Evolutionary conservation across 2,329 filamentous ascomycete species (phyloP), one percentile per base, ranked within the genome.

Genomic region (Biscogniauxia mediterranea): DNA sequence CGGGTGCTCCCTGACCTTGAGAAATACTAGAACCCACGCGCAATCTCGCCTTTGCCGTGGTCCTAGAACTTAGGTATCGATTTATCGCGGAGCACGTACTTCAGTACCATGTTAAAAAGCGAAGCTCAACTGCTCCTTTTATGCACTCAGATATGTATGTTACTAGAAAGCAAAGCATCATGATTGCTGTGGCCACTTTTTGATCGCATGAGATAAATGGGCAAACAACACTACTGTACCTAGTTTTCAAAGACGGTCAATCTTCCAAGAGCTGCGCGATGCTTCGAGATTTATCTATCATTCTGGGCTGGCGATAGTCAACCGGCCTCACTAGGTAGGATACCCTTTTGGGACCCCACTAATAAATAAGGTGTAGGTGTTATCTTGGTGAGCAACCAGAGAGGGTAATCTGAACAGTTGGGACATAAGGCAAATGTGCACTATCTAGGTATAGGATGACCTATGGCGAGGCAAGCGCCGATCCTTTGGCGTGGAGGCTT

Each of bases 401-500:
- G 38, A 46, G 38, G 38, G 15, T 11, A 46, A 46, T 46, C 17
- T 15, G 38, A 46, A 46, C 15, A 9, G 5, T 46, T n/a, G 38
- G 28, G 38, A 11, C 38, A 46, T 46, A n/a, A 15, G 38, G 15
- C 11, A 46, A 46, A 17, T 46, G 52, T 54, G 23, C 23, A 54
- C 52, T 25, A n/a, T n/a, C n/a, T n/a, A 53, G 13, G 21, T 11
- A 54, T 25, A 32, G 52, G 25, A 55, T 19, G 28, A 20, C 26
- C 54, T 55, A 55, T 55, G 54, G 32, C 28, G 28, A 38, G 21
- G 28, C 54, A 46, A 38, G 54, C 54, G 54, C 17, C 28, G 54
- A 55, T 55, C 54, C 19, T 52, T 55, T 46, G 54, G 54, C 11
- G 54, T 32, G 54, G n/a, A 55, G 54, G 54, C 54, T 55, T 38